Evolutionary conservation across 2,329 filamentous ascomycete genomes (phyloP), one percentile per base, ranked within the genome.

Genomic region (Talaromyces sp.): DNA sequence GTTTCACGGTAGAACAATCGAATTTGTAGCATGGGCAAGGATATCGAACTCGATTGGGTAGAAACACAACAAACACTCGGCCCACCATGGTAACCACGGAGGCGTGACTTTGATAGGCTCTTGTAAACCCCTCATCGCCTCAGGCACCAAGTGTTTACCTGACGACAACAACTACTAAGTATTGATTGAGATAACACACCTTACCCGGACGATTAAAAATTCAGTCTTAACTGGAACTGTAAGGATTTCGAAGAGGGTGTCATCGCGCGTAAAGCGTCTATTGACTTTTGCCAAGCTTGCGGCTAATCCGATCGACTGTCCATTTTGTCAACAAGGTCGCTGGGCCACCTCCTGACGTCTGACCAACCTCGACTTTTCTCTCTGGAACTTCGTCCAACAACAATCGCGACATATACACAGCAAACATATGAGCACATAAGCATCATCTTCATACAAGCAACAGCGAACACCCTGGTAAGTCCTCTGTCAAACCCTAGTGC

Each of bases 251-350:
- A 7, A 31, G 27, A 31, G 3, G 39, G n/a, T 3, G 19, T 45
- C 15, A 22, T 62, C 47, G 47, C 60, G 60, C 47, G 35, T 39
- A 37, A 31, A 52, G 45, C 31, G 19, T 39, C 22, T 33, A 52
- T 31, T 62, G 45, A 50, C 45, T 61, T 27, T 54, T 62, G 60
- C 60, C 47, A 62, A 62, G 60, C 60, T 35, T 41, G 60, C 60
- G 47, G 47, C 60, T 62, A 62, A 31, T 35, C 47, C 49, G 15
- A n/a, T 52, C 47, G 25, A n/a, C 25, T 17, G 45, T 45, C 35
- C 25, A 17, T 7, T 33, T 43, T 43, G 61, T 43, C 56, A 43
- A 59, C 37, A 59, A 31, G 19, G 31, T n/a, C 37, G 25, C 37
- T 37, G 10, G 35, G 19, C n/a, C 25, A 37, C 31, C 52, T 56